A percentile compares a stretch with the other conserved stretches of the same genome.
These are phyloP conservation scores for Cymodocea nodosa DNA, from an alignment of 116 monocot genomes.

Conservation along the genomic window DNA sequence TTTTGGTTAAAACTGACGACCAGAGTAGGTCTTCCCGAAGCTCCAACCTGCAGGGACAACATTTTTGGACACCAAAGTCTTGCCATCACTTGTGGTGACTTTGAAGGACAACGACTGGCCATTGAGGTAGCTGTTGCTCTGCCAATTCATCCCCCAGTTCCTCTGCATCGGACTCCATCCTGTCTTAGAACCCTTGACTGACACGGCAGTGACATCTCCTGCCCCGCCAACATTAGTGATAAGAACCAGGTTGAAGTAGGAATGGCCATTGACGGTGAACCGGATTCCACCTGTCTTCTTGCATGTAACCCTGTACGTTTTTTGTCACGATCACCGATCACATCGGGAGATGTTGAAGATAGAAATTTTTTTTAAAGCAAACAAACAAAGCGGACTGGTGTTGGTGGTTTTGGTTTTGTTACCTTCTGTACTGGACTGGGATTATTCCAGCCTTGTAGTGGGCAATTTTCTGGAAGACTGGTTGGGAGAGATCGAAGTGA, in stretches of 20 bases:
- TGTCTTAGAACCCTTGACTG: constrained; percentile 40
- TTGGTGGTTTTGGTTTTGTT: background rate
- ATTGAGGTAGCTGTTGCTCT: constrained; percentile 39
- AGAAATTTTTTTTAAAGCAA: background rate
- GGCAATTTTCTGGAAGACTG: constrained; percentile 33
- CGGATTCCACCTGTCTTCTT: constrained; percentile 43
- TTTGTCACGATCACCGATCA: background rate
- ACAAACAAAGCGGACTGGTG: background rate
- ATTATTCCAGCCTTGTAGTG: constrained; percentile 40
- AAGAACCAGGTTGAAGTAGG: constrained; percentile 77
- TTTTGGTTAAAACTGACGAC: constrained; percentile 38
- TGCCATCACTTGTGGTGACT: constrained; percentile 61
- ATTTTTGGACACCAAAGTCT: constrained; percentile 23
- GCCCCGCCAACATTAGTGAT: constrained; percentile 71
- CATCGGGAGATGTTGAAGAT: background rate
- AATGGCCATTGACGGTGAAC: constrained; percentile 71
- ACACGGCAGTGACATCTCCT: constrained; percentile 40
- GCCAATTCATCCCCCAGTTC: constrained; percentile 85
- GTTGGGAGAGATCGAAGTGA: constrained; percentile 55
- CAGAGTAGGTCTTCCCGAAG: constrained; percentile 64
- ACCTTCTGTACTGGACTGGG: constrained; percentile 44
- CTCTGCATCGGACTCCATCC: constrained; percentile 59
- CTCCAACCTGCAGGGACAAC: constrained; percentile 38
- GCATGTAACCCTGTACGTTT: constrained; percentile 39
- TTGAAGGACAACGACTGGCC: constrained; percentile 63